These are phyloP conservation scores for Mycena crocata DNA, from an alignment of 768 basidiomycete species.

Conservation along the genomic window DNA sequence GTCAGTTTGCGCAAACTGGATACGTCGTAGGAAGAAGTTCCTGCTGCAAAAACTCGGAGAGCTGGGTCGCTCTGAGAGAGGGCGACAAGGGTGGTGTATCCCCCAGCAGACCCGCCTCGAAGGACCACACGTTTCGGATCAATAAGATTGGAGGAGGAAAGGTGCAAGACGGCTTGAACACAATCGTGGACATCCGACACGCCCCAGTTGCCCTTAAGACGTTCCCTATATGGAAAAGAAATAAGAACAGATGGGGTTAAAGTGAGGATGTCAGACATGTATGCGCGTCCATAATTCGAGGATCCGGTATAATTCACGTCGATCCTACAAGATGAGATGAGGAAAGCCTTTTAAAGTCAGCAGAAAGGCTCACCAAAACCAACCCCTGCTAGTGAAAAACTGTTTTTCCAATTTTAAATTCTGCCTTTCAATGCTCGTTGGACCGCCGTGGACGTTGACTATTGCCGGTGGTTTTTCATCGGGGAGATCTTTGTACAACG, in stretches of 20 bases:
- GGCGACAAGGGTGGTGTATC: constrained; percentile 62
- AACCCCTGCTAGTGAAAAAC: constrained; percentile 65
- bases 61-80: constrained; percentile 39
- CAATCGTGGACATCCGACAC: constrained; percentile 67
- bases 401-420: constrained; percentile 56
- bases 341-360: constrained; percentile 8
- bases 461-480: constrained; percentile 65
- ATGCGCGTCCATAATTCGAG: constrained; percentile 66
- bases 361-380: constrained; percentile 54
- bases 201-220: constrained; percentile 69
- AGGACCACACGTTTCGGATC: constrained; percentile 64
- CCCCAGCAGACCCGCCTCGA: constrained; percentile 69
- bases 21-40: constrained; percentile 63
- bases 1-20: constrained; percentile 62
- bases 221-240: constrained; percentile 33
- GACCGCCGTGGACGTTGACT: constrained; percentile 66
- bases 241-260: no score
- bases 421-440: constrained; percentile 53
- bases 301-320: constrained; percentile 74
- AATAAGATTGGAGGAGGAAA: constrained; percentile 54
- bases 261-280: constrained; percentile 40
- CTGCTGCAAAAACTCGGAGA: constrained; percentile 59
- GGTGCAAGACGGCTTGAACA: constrained; percentile 52
- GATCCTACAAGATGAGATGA: constrained; percentile 46
- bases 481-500: constrained; percentile 50